Evolutionary conservation across 495 filamentous ascomycete genomes (phyloP), one percentile per base, ranked within the genome.

Genomic region (Aspergillus heteromorphus): DNA sequence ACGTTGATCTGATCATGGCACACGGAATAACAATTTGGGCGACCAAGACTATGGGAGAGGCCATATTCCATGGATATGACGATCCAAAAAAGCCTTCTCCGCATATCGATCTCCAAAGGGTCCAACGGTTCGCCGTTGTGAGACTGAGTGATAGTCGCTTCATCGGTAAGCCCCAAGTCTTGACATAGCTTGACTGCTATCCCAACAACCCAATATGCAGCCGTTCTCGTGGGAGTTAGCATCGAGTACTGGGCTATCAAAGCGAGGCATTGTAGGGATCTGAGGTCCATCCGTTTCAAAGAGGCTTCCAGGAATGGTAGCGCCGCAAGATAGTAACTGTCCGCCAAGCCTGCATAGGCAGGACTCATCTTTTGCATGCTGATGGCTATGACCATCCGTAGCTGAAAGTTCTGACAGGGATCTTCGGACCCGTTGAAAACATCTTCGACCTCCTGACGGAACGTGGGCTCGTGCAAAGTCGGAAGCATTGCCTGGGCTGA

Each of bases 231-330:
- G 3, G 92, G 91, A 3, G 92, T 96, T 36, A 96, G 70, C 34
- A 96, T 75, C 9, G 92, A 96, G 72, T 97, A 97, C 63, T 92
- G 89, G 17, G 83, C 89, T 68, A 96, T 91, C 11, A 97, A 67
- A 0, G 86, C 79, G 41, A 95, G 81, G 58, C 91, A 96, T 68
- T 97, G 92, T n/a, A 97, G 72, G 0, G 92, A 91, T 61, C 82
- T 86, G 14, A 96, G 65, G 62, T 96, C 87, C 78, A 92, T 95
- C 13, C 83, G 80, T 53, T 83, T 80, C 34, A 96, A 75, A 11
- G 91, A 83, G 1, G 79, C 79, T 60, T 96, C 89, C 42, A 96
- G 79, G 57, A 83, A 87, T 27, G 83, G 83, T 64, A 96, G 79
- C 10, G 92, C 92, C 13, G 89, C 87, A 4, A 95, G 80, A 62